A percentile compares a stretch with the other conserved stretches of the same genome.
Evolutionary conservation across 2,329 filamentous ascomycete genomes (phyloP).

Genomic region (Neurospora sp.): DNA sequence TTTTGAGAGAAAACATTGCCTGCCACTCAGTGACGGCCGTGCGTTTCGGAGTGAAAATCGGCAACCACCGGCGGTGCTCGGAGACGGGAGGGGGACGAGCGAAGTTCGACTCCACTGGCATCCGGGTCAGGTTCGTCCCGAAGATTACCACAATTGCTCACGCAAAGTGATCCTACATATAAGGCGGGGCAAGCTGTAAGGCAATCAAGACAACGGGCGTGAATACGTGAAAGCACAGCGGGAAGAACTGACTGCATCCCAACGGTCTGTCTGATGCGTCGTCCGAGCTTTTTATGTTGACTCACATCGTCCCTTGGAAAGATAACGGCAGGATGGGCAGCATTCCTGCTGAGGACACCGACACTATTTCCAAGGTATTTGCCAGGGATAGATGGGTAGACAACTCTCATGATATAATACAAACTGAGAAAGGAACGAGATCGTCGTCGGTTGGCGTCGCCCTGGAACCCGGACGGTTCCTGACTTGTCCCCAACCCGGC

Average conservation of each 20-base stretch:
- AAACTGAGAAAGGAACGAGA: not conserved
- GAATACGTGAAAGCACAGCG: not conserved
- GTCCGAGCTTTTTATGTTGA: not conserved
- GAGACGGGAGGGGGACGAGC: not conserved
- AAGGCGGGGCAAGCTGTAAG: not conserved
- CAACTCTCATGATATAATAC: not conserved
- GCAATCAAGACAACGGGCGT: not conserved
- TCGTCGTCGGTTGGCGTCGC: not conserved
- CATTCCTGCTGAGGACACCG: not conserved
- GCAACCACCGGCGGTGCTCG: not conserved
- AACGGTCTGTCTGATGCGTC: not conserved
- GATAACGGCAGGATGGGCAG: not conserved
- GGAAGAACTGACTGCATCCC: not conserved
- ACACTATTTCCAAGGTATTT: not conserved
- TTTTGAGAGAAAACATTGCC: not conserved
- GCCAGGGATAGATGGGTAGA: not conserved
- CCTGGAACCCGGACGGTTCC: not conserved
- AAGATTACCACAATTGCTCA: not conserved
- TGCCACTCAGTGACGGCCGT: not conserved
- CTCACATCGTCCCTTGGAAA: not conserved
- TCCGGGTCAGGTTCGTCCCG: not conserved
- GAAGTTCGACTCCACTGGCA: not conserved
- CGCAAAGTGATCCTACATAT: not conserved
- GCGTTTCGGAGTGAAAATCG: not conserved
- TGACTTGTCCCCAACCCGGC: not conserved